Percentiles rank a stretch among this genome's conserved stretches.
These are phyloP conservation scores for Pythium vanterpoolii DNA, from an alignment of 352 stramenopile genomes.

Conservation along the genomic window DNA sequence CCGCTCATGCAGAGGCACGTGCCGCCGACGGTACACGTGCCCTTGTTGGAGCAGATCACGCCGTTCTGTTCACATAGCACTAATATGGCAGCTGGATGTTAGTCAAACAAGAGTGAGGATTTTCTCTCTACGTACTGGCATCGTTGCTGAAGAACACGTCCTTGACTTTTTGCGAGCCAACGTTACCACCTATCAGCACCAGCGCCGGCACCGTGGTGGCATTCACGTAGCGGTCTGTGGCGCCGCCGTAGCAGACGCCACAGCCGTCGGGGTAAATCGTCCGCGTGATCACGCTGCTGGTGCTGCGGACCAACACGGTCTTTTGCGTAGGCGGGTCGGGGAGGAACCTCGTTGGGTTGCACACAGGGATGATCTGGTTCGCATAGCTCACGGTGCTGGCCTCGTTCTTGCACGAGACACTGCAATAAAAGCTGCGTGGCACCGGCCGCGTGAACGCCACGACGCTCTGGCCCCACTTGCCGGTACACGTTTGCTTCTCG, in stretches of 20 bases:
- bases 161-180: slow-evolving; percentile 68
- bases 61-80: slow-evolving; percentile 75
- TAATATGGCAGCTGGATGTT: slow-evolving; percentile 10
- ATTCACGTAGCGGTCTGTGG: slow-evolving; percentile 49
- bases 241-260: slow-evolving; percentile 44
- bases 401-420: slow-evolving; percentile 43
- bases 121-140: slow-evolving; percentile 44
- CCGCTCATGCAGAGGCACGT: slow-evolving; percentile 58
- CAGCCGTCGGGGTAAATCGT: slow-evolving; percentile 72
- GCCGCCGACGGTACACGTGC: slow-evolving; percentile 63
- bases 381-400: slow-evolving; percentile 40
- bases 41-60: slow-evolving; percentile 59
- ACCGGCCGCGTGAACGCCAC: slow-evolving; percentile 54
- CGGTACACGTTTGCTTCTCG: slow-evolving; percentile 48
- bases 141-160: slow-evolving; percentile 67
- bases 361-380: slow-evolving; percentile 65
- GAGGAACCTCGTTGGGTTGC: slow-evolving; percentile 30
- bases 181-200: slow-evolving; percentile 64
- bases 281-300: slow-evolving; percentile 41
- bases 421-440: slow-evolving; percentile 52
- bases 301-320: slow-evolving; percentile 38
- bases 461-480: slow-evolving; percentile 72
- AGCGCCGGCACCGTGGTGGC: slow-evolving; percentile 52
- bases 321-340: slow-evolving; percentile 33
- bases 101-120: too few species aligned